Evolutionary conservation across 2,329 filamentous ascomycete genomes (phyloP).

Genomic region (Penicillium sp.): DNA sequence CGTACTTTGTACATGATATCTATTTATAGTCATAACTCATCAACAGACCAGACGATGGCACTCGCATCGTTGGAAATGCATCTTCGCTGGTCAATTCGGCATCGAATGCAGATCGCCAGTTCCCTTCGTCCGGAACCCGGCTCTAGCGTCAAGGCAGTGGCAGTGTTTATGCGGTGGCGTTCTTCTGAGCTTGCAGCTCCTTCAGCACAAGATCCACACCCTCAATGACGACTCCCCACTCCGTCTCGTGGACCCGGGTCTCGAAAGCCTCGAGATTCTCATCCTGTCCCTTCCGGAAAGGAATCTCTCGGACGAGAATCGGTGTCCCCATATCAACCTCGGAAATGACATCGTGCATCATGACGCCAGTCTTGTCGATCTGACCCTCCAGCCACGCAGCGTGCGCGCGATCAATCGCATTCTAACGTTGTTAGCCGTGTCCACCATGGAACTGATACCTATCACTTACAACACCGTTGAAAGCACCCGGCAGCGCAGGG

Average conservation of each 20-base stretch:
- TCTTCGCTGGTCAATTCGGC: not conserved
- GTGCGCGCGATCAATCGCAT: conserved; percentile 77
- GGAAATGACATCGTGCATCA: conserved; percentile 82
- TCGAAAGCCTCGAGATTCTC: conserved; percentile 68
- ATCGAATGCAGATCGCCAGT: not conserved
- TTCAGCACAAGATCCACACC: conserved; percentile 54
- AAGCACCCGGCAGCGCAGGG: conserved; percentile 71
- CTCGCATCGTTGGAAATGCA: not conserved
- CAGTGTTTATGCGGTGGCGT: conserved; percentile 4
- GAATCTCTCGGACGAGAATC: conserved; percentile 70
- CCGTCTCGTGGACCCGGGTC: conserved; percentile 71
- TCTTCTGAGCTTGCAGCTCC: conserved; percentile 30
- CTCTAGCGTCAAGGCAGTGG: not conserved
- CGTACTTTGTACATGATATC: conserved; percentile 13
- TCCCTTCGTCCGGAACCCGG: not conserved
- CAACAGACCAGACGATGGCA: conserved; percentile 12
- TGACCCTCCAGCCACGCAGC: conserved; percentile 70
- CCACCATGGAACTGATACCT: not conserved
- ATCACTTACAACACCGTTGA: conserved; percentile 65
- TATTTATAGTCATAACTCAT: conserved; percentile 25
- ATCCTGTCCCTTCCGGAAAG: conserved; percentile 60
- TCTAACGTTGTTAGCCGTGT: conserved; percentile 20
- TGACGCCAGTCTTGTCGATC: conserved; percentile 73
- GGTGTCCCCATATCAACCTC: conserved; percentile 80
- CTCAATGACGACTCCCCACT: conserved; percentile 78